A percentile compares a stretch with the other conserved stretches of the same genome.
Evolutionary conservation across 768 basidiomycete genomes (phyloP).

Genomic region (Tylopilus vinaceipallidus): DNA sequence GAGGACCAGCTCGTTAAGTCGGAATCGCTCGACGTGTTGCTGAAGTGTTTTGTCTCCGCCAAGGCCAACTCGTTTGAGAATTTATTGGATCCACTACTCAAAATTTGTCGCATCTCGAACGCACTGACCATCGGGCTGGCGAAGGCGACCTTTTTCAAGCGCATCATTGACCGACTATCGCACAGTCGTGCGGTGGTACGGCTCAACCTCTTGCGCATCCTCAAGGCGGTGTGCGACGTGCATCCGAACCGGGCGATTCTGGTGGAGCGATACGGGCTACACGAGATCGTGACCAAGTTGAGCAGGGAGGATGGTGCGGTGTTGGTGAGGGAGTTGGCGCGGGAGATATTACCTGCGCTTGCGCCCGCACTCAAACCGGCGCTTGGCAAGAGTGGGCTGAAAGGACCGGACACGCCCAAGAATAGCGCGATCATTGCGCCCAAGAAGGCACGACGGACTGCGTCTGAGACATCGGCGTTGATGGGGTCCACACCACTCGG

Average conservation of each 20-base stretch:
- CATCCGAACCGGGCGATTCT: slow-evolving; percentile 82
- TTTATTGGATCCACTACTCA: slow-evolving; percentile 87
- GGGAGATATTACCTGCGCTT: slow-evolving; percentile 79
- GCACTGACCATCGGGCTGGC: slow-evolving; percentile 74
- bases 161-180: slow-evolving; percentile 78
- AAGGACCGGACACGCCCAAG: slow-evolving; percentile 38
- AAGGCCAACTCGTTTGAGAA: slow-evolving; percentile 93
- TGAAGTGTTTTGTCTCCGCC: slow-evolving; percentile 78
- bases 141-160: slow-evolving; percentile 80
- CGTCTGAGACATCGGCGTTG: slow-evolving; percentile 61
- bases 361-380: slow-evolving; percentile 67
- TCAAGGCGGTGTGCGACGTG: slow-evolving; percentile 83
- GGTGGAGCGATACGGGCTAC: slow-evolving; percentile 78
- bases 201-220: slow-evolving; percentile 82
- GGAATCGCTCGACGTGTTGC: slow-evolving; percentile 60
- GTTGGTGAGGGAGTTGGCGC: slow-evolving; percentile 83
- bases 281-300: slow-evolving; percentile 76
- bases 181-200: slow-evolving; percentile 82
- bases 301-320: slow-evolving; percentile 88
- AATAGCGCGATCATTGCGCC: slow-evolving; percentile 49
- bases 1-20: slow-evolving; percentile 82
- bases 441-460: slow-evolving; percentile 63
- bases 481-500: slow-evolving; percentile 20
- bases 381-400: slow-evolving; percentile 28
- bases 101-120: slow-evolving; percentile 82